phyloP scores from a whole-genome alignment of 805 yeast species.

The Wickerhamiella siamensis region DNA sequence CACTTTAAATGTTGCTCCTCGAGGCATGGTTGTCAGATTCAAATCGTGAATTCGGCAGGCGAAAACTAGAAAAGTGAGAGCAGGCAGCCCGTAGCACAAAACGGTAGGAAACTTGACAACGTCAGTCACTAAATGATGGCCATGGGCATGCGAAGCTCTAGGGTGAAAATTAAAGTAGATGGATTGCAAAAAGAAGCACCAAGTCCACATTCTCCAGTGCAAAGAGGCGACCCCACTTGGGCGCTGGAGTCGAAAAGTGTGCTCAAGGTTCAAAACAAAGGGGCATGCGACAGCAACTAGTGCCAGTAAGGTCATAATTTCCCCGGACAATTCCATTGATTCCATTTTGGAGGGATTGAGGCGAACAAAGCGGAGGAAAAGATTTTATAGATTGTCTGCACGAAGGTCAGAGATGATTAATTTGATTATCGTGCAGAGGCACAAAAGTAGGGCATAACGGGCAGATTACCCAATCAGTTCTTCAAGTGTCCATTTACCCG shows the following conservation, averaged over 20 bases:
- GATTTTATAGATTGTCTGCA: too few species aligned
- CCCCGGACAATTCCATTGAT: neutral
- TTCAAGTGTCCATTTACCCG: too few species aligned
- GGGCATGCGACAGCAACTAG: neutral
- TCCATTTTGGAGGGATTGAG: too few species aligned
- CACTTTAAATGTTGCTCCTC: neutral
- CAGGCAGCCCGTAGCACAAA: neutral
- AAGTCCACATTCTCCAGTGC: constrained; percentile 1
- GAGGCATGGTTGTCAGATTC: neutral
- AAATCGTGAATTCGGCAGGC: neutral
- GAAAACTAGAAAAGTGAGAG: neutral
- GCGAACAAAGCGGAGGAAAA: too few species aligned
- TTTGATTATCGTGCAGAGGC: neutral
- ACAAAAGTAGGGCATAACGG: too few species aligned
- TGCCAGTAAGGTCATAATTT: neutral
- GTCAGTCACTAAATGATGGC: constrained; percentile 3
- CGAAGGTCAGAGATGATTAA: neutral
- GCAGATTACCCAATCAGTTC: too few species aligned
- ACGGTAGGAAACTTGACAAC: constrained; percentile 1
- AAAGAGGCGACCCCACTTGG: neutral
- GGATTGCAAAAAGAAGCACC: neutral
- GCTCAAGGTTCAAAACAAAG: neutral
- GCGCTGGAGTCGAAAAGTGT: neutral
- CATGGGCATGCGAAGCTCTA: neutral
- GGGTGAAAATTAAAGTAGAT: constrained; percentile 2